Evolutionary conservation across 2,329 filamentous ascomycete genomes (phyloP), one percentile per base, ranked within the genome.

Genomic region (Verticillium klebahnii): DNA sequence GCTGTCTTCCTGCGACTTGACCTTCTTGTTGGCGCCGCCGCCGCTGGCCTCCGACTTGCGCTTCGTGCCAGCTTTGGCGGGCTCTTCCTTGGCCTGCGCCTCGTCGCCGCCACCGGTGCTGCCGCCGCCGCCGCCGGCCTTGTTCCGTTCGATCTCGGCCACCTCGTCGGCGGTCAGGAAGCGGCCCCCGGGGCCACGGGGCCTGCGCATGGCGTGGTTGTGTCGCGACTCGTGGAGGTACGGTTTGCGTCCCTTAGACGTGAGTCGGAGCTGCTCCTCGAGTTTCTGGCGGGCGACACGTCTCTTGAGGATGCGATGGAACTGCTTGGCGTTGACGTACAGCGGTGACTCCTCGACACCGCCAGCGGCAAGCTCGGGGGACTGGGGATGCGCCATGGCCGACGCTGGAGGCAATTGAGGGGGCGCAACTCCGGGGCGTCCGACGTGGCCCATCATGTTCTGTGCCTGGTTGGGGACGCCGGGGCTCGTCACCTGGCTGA

Each of bases 311-410:
- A 99, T 99, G 31, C 95, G 90, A 73, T 99, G 95, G 69, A 99
- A 99, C 71, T 99, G 95, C 75, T 99, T 99, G 5, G 95, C 95
- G 70, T 99, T 99, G 71, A 99, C 95, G 69, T 99, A 99, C 1
- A 99, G 81, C 0, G 95, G 95, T 0, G 94, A 94, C 72, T 99
- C 95, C 74, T 98, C 95, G 4, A 88, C 87, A 15, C 85, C 84
- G 15, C 84, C 82, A 3, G 89, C 80, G 1, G 90, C 85, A 69
- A 95, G 86, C 72, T 97, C 93, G 8, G 92, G 91, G 1, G 92
- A 94, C 65, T 91, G 88, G 3, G 86, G 85, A 56, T 85, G 85
- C 63, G 86, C 87, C 77, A 89, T 88, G 65, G 84, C 81, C 71
- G 89, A 89, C 9, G 85, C 81, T 11, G 85, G 79, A 11, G 83